Conservation (phyloP, 2,329 filamentous ascomycete genomes). For the Bipolaris sorokiniana region DNA sequence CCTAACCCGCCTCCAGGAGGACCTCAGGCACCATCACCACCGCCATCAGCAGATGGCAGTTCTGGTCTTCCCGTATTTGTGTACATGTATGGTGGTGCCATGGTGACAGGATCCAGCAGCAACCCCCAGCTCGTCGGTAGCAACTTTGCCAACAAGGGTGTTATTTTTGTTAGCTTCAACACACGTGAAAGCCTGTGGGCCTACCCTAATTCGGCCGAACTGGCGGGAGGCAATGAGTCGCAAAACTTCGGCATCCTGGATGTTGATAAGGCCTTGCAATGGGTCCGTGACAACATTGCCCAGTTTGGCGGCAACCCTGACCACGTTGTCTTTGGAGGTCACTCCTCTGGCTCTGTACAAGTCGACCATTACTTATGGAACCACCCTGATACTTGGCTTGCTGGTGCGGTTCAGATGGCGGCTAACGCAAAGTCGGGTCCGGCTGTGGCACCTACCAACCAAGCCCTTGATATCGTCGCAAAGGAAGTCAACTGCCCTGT, state of each 20-base stretch:
- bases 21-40: background rate
- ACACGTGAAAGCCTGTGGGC: conserved; percentile 48
- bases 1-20: conserved; percentile 4
- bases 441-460: conserved; percentile 25
- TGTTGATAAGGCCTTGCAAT: conserved; percentile 47
- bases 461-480: conserved; percentile 34
- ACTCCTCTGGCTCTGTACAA: conserved; percentile 36
- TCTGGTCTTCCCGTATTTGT: conserved; percentile 44
- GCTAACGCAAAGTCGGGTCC: conserved; percentile 36
- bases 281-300: conserved; percentile 46
- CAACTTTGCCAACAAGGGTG: conserved; percentile 40
- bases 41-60: background rate
- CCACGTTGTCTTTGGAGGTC: conserved; percentile 53
- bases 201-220: conserved; percentile 51
- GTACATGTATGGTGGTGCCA: conserved; percentile 54
- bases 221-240: conserved; percentile 25
- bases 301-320: conserved; percentile 52
- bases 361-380: conserved; percentile 37
- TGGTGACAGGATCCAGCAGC: conserved; percentile 51
- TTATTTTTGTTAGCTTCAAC: conserved; percentile 36
- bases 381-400: conserved; percentile 29
- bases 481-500: conserved; percentile 30
- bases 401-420: conserved; percentile 32
- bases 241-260: conserved; percentile 48
- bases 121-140: conserved; percentile 53